A percentile compares a stretch with the other conserved stretches of the same genome.
These are phyloP conservation scores for Candida alai DNA, from an alignment of 805 yeast genomes.

Conservation along the genomic window DNA sequence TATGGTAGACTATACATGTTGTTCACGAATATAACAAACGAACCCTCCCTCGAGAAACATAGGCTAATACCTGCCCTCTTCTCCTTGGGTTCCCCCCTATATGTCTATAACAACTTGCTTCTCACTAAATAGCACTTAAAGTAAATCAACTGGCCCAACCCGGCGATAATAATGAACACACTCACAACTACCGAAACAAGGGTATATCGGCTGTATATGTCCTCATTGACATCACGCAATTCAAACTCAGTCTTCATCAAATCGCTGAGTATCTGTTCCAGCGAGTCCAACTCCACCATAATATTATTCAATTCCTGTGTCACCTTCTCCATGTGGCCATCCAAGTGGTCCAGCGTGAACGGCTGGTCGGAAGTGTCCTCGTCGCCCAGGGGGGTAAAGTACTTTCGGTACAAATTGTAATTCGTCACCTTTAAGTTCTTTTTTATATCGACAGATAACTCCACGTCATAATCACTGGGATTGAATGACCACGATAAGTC, in stretches of 20 bases:
- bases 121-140: constrained; percentile 27
- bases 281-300: constrained; percentile 25
- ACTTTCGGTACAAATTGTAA: constrained; percentile 26
- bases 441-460: constrained; percentile 28
- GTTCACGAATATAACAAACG: too few relatives aligned
- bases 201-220: constrained; percentile 33
- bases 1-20: too few relatives aligned
- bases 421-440: constrained; percentile 33
- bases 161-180: constrained; percentile 24
- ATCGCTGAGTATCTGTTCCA: constrained; percentile 23
- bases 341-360: constrained; percentile 22
- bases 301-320: constrained; percentile 30
- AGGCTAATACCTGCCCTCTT: too few relatives aligned
- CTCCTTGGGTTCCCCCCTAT: too few relatives aligned
- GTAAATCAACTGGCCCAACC: constrained; percentile 29
- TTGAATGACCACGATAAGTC: constrained; percentile 42
- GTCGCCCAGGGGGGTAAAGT: constrained; percentile 17
- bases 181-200: constrained; percentile 23
- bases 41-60: too few relatives aligned
- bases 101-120: constrained; percentile 13
- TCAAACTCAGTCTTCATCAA: constrained; percentile 31
- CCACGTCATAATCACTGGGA: constrained; percentile 29
- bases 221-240: constrained; percentile 37
- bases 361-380: constrained; percentile 2
- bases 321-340: constrained; percentile 24